Percentiles rank a stretch among this genome's conserved stretches.
These are phyloP conservation scores for Saxophila tyrrhenica DNA, from an alignment of 495 filamentous ascomycete species.

Conservation along the genomic window DNA sequence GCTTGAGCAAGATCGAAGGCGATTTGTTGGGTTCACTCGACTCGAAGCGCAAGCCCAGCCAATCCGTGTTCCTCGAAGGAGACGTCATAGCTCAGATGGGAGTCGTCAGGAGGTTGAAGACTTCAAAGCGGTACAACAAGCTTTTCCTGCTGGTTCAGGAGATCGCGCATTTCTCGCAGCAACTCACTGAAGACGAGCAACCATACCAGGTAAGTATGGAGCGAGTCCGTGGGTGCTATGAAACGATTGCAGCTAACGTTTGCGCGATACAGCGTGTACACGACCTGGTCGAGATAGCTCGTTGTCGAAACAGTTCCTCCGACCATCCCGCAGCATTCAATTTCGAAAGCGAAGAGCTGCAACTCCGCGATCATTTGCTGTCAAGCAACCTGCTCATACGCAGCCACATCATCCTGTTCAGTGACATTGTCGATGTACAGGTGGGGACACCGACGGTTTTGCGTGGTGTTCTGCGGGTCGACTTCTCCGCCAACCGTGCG, in stretches of 20 bases:
- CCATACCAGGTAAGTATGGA: too few species aligned
- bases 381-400: conserved; percentile 41
- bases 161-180: conserved; percentile 38
- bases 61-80: conserved; percentile 21
- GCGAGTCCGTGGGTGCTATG: too few species aligned
- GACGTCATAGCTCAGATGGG: conserved; percentile 2
- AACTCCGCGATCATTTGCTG: conserved; percentile 38
- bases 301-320: conserved; percentile 25
- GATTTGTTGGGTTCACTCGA: conserved; percentile 19
- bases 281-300: conserved; percentile 38
- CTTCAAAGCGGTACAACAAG: conserved; percentile 27
- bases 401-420: conserved; percentile 45
- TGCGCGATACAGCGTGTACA: neutral
- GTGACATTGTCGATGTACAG: conserved; percentile 40
- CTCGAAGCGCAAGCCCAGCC: neutral
- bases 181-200: conserved; percentile 40
- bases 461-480: conserved; percentile 9
- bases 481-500: conserved; percentile 17
- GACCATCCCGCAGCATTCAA: conserved; percentile 26
- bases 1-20: conserved; percentile 27
- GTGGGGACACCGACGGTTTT: conserved; percentile 5
- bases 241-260: too few species aligned
- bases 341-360: conserved; percentile 35
- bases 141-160: conserved; percentile 32
- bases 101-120: neutral